phyloP scores from a whole-genome alignment of 2,329 filamentous ascomycete species.

The Sporothrix sp. region DNA sequence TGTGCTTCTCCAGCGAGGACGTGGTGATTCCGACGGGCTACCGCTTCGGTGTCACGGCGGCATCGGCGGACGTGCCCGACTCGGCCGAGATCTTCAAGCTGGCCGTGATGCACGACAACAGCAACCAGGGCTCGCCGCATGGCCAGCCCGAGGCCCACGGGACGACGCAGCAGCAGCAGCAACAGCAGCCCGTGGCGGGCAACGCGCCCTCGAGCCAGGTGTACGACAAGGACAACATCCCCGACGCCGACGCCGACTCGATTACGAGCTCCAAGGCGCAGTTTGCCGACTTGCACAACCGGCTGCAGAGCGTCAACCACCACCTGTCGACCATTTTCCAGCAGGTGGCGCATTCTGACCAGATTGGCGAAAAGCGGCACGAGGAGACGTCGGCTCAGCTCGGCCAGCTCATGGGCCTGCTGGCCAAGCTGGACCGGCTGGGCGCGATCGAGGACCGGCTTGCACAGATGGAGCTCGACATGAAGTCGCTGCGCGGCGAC shows the following conservation, averaged over 20 bases:
- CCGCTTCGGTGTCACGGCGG: conserved; percentile 76
- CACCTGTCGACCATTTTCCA: conserved; percentile 55
- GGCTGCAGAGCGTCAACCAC: conserved; percentile 64
- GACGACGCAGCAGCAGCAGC: conserved; percentile 1
- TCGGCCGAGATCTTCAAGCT: conserved; percentile 92
- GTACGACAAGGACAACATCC: conserved; percentile 30
- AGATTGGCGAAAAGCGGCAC: conserved; percentile 46
- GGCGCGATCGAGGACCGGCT: conserved; percentile 33
- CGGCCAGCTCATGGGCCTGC: conserved; percentile 35
- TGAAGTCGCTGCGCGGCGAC: conserved; percentile 48
- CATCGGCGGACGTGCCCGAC: conserved; percentile 83
- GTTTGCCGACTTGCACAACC: conserved; percentile 77
- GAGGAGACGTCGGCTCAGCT: conserved; percentile 42
- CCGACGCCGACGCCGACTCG: conserved; percentile 38
- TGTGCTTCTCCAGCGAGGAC: conserved; percentile 78
- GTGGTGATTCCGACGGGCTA: conserved; percentile 72
- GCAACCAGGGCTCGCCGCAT: conserved; percentile 24
- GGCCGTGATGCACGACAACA: conserved; percentile 52
- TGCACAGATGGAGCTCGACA: conserved; percentile 47
- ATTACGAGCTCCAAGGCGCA: conserved; percentile 48
- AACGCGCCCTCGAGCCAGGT: conserved; percentile 5
- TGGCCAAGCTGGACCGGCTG: conserved; percentile 36
- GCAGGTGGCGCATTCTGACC: conserved; percentile 41
- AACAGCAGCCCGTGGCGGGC: conserved; percentile 15
- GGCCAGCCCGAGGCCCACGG: conserved; percentile 12